Conservation (phyloP, 2,329 filamentous ascomycete genomes). For the Trichoderma pleuroti region DNA sequence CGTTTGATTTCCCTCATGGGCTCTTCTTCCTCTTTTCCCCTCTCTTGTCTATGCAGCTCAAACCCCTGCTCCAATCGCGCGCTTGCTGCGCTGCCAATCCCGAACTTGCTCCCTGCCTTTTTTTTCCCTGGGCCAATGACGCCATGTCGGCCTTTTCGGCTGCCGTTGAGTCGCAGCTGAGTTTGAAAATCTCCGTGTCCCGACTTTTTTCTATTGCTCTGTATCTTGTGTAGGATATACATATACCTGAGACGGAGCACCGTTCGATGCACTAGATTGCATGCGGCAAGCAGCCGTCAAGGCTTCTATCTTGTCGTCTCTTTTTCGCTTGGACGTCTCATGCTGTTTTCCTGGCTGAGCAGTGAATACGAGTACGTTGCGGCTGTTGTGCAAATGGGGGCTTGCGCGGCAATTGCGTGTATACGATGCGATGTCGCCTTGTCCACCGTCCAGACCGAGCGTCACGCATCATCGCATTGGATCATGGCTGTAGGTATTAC, state of each 20-base stretch:
- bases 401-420: slow-evolving; percentile 12
- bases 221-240: not conserved
- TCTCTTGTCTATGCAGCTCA: not conserved
- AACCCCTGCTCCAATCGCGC: not conserved
- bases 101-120: not conserved
- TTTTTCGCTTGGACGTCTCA: not conserved
- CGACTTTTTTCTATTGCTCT: not conserved
- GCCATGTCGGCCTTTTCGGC: slow-evolving; percentile 5
- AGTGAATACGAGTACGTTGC: not conserved
- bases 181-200: not conserved
- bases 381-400: not conserved
- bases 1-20: slow-evolving; percentile 1
- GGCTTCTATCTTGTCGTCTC: not conserved
- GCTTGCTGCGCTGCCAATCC: not conserved
- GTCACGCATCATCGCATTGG: not conserved
- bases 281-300: not conserved
- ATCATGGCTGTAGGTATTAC: no score
- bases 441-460: not conserved
- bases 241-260: not conserved
- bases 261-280: not conserved
- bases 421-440: not conserved
- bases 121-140: not conserved
- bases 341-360: not conserved
- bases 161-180: not conserved
- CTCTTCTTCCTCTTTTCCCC: not conserved